Conservation (phyloP, 768 basidiomycete species). For the Lentinula guzmanii region DNA sequence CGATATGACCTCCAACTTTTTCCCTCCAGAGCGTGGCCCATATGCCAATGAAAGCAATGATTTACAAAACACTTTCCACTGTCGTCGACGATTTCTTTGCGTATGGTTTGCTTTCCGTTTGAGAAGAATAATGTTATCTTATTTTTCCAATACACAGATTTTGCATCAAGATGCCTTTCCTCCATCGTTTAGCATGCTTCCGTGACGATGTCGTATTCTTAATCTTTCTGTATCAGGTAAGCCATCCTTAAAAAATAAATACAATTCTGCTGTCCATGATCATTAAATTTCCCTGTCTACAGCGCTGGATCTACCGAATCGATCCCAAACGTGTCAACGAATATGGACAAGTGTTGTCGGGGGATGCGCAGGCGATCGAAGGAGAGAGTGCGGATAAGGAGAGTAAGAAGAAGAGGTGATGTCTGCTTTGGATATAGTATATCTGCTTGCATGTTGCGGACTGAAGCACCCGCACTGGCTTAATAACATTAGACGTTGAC, state of each 20-base stretch:
- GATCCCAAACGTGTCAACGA: conserved; percentile 95
- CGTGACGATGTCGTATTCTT: conserved; percentile 89
- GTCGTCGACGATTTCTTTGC: conserved; percentile 92
- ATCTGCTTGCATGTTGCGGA: background rate
- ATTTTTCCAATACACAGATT: conserved; percentile 44
- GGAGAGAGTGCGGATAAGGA: conserved; percentile 35
- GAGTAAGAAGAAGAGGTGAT: conserved; percentile 41
- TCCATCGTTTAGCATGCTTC: conserved; percentile 89
- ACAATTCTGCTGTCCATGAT: background rate
- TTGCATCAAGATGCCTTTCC: conserved; percentile 94
- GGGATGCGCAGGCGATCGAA: conserved; percentile 33
- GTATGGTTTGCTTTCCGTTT: conserved; percentile 36
- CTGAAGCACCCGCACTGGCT: no score
- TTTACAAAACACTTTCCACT: conserved; percentile 87
- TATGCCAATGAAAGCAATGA: conserved; percentile 98
- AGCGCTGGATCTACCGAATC: conserved; percentile 97
- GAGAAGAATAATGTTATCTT: conserved; percentile 10
- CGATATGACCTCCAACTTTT: conserved; percentile 1
- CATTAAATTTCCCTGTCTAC: conserved; percentile 2
- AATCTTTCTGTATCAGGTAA: conserved; percentile 86
- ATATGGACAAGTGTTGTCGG: conserved; percentile 79
- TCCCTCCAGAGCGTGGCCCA: conserved; percentile 79
- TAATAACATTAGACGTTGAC: no score
- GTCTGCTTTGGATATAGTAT: background rate
- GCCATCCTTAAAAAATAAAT: conserved; percentile 14